Conservation (phyloP, 2,329 filamentous ascomycete species). For the Aureobasidium sp. region DNA sequence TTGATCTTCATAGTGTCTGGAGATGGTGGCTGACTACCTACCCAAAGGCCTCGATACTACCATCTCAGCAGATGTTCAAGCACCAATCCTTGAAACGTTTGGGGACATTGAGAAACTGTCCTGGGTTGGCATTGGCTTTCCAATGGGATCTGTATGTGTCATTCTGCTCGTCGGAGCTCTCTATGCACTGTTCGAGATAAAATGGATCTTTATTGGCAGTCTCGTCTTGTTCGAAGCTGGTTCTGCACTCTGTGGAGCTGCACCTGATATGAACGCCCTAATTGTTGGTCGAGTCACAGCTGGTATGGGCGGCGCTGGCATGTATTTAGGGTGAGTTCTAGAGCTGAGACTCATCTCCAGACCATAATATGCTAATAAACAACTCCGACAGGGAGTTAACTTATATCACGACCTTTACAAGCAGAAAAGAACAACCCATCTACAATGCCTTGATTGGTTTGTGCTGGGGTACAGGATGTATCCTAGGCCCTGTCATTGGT, state of each 20-base stretch:
- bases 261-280: constrained; percentile 23
- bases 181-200: constrained; percentile 25
- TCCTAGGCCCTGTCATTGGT: constrained; percentile 29
- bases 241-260: constrained; percentile 27
- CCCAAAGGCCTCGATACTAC: not conserved
- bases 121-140: not conserved
- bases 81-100: not conserved
- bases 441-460: constrained; percentile 20
- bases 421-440: not conserved
- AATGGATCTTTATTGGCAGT: constrained; percentile 23
- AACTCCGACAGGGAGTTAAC: not conserved
- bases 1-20: not conserved
- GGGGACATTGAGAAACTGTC: not conserved
- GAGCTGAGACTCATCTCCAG: not conserved
- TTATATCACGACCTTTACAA: not conserved
- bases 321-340: constrained; percentile 25
- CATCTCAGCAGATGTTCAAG: not conserved
- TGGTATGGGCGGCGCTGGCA: constrained; percentile 27
- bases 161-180: constrained; percentile 20
- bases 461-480: constrained; percentile 23
- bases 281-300: constrained; percentile 28
- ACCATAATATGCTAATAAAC: not conserved
- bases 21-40: not conserved
- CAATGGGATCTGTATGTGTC: not conserved
- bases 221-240: constrained; percentile 25